Evolutionary conservation across 2,329 filamentous ascomycete species (phyloP).

Genomic region (Fusarium sublunatum): DNA sequence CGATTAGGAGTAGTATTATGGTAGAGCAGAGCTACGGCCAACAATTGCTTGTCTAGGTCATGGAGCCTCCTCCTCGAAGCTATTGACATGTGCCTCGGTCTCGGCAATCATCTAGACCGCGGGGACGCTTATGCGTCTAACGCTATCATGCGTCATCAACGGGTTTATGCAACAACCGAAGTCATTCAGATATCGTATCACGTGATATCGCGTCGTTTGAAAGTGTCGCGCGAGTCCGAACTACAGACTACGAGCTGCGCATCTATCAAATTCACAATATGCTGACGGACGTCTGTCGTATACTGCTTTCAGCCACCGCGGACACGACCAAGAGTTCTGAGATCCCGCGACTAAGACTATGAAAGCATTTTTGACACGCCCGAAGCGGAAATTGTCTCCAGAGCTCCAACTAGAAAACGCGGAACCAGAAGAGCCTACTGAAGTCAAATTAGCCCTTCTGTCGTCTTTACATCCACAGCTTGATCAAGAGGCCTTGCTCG

Average conservation of each 20-base stretch:
- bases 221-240: slow-evolving; percentile 6
- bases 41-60: slow-evolving; percentile 18
- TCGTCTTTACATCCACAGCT: slow-evolving; percentile 77
- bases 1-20: slow-evolving; percentile 26
- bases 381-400: slow-evolving; percentile 60
- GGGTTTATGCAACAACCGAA: slow-evolving; percentile 33
- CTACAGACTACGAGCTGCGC: neutral
- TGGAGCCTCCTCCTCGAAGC: slow-evolving; percentile 18
- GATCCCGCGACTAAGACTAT: slow-evolving; percentile 52
- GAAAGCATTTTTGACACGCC: slow-evolving; percentile 67
- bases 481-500: slow-evolving; percentile 76
- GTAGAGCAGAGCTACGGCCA: slow-evolving; percentile 15
- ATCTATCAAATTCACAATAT: slow-evolving; percentile 1
- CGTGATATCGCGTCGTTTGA: slow-evolving; percentile 44
- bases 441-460: slow-evolving; percentile 87
- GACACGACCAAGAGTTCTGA: neutral
- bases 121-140: slow-evolving; percentile 43
- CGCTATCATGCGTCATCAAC: slow-evolving; percentile 23
- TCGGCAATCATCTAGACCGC: slow-evolving; percentile 47
- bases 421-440: slow-evolving; percentile 80
- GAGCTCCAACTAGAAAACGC: slow-evolving; percentile 44
- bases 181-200: slow-evolving; percentile 23
- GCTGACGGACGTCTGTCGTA: neutral
- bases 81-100: slow-evolving; percentile 54
- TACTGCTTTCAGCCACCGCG: neutral